phyloP scores from a whole-genome alignment of 2,329 filamentous ascomycete species.

The Neocatenulostroma microsporum region DNA sequence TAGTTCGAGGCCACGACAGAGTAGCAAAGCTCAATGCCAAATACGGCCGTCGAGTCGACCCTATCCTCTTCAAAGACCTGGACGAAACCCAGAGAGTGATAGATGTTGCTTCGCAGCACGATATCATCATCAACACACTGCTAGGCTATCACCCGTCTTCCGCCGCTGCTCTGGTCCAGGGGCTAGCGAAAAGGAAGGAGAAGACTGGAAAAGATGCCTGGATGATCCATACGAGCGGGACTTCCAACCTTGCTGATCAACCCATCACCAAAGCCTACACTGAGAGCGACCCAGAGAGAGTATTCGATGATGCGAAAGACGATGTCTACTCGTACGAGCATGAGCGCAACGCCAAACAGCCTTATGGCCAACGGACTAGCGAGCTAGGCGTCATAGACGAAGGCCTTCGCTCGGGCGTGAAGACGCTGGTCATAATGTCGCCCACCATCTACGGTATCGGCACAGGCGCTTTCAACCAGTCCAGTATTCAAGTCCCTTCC shows the following conservation, averaged over 20 bases:
- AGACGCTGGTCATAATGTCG: conserved; percentile 41
- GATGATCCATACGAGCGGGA: conserved; percentile 40
- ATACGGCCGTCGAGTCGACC: conserved; percentile 10
- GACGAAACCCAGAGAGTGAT: conserved; percentile 15
- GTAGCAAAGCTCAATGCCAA: conserved; percentile 2
- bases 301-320: conserved; percentile 36
- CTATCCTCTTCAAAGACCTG: conserved; percentile 14
- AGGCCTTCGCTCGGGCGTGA: conserved; percentile 35
- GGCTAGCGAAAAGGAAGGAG: conserved; percentile 34
- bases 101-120: conserved; percentile 10
- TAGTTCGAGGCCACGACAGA: conserved; percentile 10
- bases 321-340: conserved; percentile 39
- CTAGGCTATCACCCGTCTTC: conserved; percentile 32
- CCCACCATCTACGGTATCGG: conserved; percentile 44
- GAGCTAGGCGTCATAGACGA: conserved; percentile 38
- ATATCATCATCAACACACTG: conserved; percentile 39
- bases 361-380: conserved; percentile 39
- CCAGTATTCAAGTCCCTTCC: conserved; percentile 34
- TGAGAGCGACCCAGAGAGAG: conserved; percentile 13
- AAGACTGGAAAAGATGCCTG: conserved; percentile 30
- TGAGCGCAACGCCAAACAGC: conserved; percentile 29
- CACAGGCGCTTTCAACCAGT: conserved; percentile 36
- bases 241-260: conserved; percentile 39
- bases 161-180: conserved; percentile 37
- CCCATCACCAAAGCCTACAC: conserved; percentile 30